Evolutionary conservation across 352 stramenopile species (phyloP).

Genomic region (Phytophthora pseudosyringae): DNA sequence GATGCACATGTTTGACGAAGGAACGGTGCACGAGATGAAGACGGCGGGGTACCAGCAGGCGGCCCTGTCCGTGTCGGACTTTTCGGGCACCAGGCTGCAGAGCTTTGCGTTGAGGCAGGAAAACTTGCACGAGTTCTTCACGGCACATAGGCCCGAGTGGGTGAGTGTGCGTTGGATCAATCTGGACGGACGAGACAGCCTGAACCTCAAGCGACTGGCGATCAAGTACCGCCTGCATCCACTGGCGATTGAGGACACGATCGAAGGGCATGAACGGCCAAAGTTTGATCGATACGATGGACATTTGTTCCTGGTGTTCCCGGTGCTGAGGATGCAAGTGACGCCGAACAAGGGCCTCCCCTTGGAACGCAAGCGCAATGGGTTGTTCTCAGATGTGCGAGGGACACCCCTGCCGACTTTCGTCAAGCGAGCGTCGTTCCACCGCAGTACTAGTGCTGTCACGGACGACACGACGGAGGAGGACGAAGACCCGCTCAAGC

Average conservation of each 20-base stretch:
- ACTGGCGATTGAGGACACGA: constrained; percentile 85
- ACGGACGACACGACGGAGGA: constrained; percentile 40
- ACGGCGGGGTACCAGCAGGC: constrained; percentile 56
- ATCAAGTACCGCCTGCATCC: constrained; percentile 91
- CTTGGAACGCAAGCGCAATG: constrained; percentile 45
- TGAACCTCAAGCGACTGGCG: constrained; percentile 86
- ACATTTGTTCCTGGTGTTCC: constrained; percentile 87
- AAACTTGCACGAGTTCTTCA: constrained; percentile 79
- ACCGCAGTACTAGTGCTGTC: constrained; percentile 22
- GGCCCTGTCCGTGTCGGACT: constrained; percentile 78
- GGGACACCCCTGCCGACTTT: constrained; percentile 41
- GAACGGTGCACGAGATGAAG: constrained; percentile 64
- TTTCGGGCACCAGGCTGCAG: constrained; percentile 74
- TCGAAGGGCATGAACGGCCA: constrained; percentile 86
- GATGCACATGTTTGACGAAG: constrained; percentile 86
- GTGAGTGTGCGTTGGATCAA: constrained; percentile 91
- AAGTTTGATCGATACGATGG: constrained; percentile 89
- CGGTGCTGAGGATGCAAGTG: constrained; percentile 78
- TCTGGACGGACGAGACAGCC: constrained; percentile 74
- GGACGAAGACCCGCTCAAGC: constrained; percentile 69
- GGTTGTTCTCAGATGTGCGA: constrained; percentile 14
- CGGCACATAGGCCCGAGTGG: constrained; percentile 70
- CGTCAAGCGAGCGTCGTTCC: constrained; percentile 45
- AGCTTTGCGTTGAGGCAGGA: constrained; percentile 62
- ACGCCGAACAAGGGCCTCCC: constrained; percentile 44